phyloP scores from a whole-genome alignment of 2,329 filamentous ascomycete species.

The Thyridium curvatum region DNA sequence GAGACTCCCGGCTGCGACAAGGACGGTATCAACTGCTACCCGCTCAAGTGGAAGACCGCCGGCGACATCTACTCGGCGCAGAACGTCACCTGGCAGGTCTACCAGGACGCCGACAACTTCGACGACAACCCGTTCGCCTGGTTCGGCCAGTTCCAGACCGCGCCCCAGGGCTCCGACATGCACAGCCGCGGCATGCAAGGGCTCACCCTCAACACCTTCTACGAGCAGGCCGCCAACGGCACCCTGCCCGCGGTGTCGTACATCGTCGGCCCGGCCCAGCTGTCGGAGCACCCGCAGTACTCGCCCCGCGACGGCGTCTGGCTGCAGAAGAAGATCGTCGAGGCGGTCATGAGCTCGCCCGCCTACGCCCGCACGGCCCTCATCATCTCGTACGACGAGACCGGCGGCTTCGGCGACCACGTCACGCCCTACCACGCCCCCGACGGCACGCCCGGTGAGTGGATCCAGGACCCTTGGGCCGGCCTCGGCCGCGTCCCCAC shows the following conservation, averaged over 20 bases:
- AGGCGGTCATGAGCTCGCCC: slow-evolving; percentile 41
- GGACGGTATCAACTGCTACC: slow-evolving; percentile 33
- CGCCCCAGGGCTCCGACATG: slow-evolving; percentile 24
- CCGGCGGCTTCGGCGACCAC: slow-evolving; percentile 42
- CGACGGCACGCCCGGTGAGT: slow-evolving; percentile 35
- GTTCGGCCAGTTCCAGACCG: slow-evolving; percentile 39
- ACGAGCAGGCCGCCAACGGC: slow-evolving; percentile 34
- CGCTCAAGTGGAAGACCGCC: slow-evolving; percentile 38
- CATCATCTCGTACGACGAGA: slow-evolving; percentile 42
- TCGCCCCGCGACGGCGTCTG: slow-evolving; percentile 47
- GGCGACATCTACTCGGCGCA: slow-evolving; percentile 33
- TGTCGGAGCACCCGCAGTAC: slow-evolving; percentile 47
- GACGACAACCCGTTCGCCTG: slow-evolving; percentile 41
- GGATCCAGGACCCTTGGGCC: slow-evolving; percentile 30
- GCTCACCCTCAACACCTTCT: slow-evolving; percentile 35
- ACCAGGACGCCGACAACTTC: slow-evolving; percentile 36
- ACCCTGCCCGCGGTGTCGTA: slow-evolving; percentile 37
- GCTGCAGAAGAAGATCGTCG: slow-evolving; percentile 44
- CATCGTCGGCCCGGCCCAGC: slow-evolving; percentile 38
- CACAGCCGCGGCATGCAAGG: slow-evolving; percentile 31
- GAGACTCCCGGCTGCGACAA: slow-evolving; percentile 36
- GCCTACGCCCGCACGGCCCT: slow-evolving; percentile 40
- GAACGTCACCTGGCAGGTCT: slow-evolving; percentile 37
- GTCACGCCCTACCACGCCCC: slow-evolving; percentile 39
- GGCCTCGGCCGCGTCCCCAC: slow-evolving; percentile 21